Percentiles rank a stretch among this genome's conserved stretches.
phyloP scores from a whole-genome alignment of 768 basidiomycete species.

The Phylloporus rhodoxanthus region DNA sequence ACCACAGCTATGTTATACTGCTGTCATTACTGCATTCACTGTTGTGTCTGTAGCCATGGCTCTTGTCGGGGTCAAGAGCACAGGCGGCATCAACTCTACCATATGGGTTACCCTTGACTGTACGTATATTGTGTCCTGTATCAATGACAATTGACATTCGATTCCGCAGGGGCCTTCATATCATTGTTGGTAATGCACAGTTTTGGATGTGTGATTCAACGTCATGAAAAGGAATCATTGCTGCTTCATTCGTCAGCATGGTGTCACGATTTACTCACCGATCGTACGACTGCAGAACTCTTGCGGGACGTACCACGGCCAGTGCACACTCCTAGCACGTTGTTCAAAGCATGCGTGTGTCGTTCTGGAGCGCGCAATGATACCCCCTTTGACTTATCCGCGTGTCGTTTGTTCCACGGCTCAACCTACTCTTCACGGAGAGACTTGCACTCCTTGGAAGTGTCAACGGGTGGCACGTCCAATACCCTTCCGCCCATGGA shows the following conservation, averaged over 20 bases:
- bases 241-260: constrained; percentile 44
- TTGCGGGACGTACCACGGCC: constrained; percentile 2
- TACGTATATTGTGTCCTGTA: constrained; percentile 24
- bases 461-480: constrained; percentile 14
- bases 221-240: constrained; percentile 56
- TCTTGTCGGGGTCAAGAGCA: constrained; percentile 45
- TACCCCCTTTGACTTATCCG: constrained; percentile 2
- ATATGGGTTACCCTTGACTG: constrained; percentile 55
- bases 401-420: constrained; percentile 6
- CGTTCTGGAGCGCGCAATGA: background rate
- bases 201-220: constrained; percentile 51
- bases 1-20: constrained; percentile 47
- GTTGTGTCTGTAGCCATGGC: constrained; percentile 45
- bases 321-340: background rate
- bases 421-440: constrained; percentile 5
- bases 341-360: constrained; percentile 2
- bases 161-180: constrained; percentile 45
- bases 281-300: constrained; percentile 10
- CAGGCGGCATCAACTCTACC: constrained; percentile 40
- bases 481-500: constrained; percentile 9
- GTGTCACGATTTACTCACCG: constrained; percentile 32
- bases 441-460: constrained; percentile 8
- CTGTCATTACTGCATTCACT: constrained; percentile 45
- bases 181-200: constrained; percentile 54
- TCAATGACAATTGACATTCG: constrained; percentile 7